Percentiles rank a stretch among this genome's conserved stretches.
Conservation (phyloP, 163 green algal species). For the Scenedesmus sp. region DNA sequence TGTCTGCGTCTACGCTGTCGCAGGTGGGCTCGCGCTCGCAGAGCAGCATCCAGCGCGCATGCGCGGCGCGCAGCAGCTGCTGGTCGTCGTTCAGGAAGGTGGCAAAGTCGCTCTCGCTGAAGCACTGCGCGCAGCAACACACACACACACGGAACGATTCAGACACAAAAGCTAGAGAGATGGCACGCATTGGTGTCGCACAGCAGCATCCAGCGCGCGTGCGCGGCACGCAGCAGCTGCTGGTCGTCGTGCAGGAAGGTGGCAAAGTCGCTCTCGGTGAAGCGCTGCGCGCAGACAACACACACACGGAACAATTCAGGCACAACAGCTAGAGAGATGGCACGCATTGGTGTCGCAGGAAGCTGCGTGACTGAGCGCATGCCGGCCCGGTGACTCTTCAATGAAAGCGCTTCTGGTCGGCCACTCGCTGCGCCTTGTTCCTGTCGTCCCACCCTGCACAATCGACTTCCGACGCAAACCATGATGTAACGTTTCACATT, state of each 20-base stretch:
- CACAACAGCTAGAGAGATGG: no score
- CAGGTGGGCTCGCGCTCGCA: conserved; percentile 56
- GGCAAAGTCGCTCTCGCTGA: conserved; percentile 60
- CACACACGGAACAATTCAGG: no score
- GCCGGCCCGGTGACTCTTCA: no score
- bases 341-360: no score
- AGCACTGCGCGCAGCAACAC: not conserved
- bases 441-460: no score
- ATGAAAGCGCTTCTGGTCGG: no score
- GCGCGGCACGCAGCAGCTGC: conserved; percentile 70
- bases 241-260: conserved; percentile 82
- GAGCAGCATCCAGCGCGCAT: conserved; percentile 85
- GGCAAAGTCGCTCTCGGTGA: conserved; percentile 60
- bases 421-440: no score
- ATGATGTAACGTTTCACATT: no score
- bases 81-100: conserved; percentile 82
- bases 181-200: conserved; percentile 42
- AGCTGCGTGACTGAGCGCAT: no score
- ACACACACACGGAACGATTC: no score
- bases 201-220: conserved; percentile 85
- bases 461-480: no score
- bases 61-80: conserved; percentile 70
- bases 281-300: conserved; percentile 1
- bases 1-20: conserved; percentile 42
- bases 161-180: no score